Percentiles rank a stretch among this genome's conserved stretches.
These are phyloP conservation scores for Rhizopogon parksii DNA, from an alignment of 1,284 basidiomycete species.

Conservation along the genomic window DNA sequence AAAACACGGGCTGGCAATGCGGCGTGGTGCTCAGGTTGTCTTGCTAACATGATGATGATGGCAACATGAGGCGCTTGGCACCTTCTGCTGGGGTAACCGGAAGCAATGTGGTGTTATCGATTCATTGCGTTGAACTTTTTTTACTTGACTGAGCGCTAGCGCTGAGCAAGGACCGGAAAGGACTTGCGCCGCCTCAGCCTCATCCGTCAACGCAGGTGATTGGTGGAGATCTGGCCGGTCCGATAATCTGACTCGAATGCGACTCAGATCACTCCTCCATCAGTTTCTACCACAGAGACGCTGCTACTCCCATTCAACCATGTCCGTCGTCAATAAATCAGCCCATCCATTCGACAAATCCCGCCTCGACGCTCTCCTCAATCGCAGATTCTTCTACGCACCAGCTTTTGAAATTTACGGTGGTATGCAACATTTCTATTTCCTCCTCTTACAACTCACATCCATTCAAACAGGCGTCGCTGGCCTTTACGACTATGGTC, in stretches of 20 bases:
- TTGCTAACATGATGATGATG: too few relatives aligned
- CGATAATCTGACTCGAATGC: slow-evolving; percentile 19
- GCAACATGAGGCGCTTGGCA: too few relatives aligned
- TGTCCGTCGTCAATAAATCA: slow-evolving; percentile 63
- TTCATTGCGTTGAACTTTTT: too few relatives aligned
- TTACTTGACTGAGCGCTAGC: too few relatives aligned
- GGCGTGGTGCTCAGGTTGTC: too few relatives aligned
- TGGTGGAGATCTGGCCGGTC: neutral
- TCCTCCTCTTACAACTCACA: neutral
- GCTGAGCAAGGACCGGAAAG: too few relatives aligned
- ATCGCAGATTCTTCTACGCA: slow-evolving; percentile 94
- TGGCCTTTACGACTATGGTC: slow-evolving; percentile 94
- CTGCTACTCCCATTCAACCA: slow-evolving; percentile 16
- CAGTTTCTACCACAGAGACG: slow-evolving; percentile 1
- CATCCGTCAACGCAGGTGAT: neutral
- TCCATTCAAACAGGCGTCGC: slow-evolving; percentile 64
- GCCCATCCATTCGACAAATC: slow-evolving; percentile 88
- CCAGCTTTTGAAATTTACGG: slow-evolving; percentile 99
- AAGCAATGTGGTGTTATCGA: too few relatives aligned
- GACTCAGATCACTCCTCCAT: slow-evolving; percentile 18
- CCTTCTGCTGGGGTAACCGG: too few relatives aligned
- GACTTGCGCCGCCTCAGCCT: too few relatives aligned
- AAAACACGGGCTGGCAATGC: too few relatives aligned
- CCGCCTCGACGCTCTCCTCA: slow-evolving; percentile 82
- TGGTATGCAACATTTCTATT: slow-evolving; percentile 43